A percentile compares a stretch with the other conserved stretches of the same genome.
These are phyloP conservation scores for Sanghuangporus baumii DNA, from an alignment of 1,284 basidiomycete genomes.

Conservation along the genomic window DNA sequence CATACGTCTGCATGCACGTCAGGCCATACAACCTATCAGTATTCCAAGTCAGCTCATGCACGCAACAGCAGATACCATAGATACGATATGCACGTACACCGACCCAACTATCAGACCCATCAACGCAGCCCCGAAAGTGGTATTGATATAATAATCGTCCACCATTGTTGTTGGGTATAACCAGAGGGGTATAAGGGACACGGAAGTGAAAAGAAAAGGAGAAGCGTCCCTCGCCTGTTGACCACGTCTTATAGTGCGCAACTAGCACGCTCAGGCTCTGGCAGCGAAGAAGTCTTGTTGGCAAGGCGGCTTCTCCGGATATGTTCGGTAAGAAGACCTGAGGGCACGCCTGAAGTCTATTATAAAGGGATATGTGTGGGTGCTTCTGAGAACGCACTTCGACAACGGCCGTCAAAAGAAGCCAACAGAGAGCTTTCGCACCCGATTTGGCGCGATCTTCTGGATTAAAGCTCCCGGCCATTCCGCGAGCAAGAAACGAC, in stretches of 20 bases:
- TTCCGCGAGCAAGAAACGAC: background rate
- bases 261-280: background rate
- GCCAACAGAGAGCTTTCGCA: background rate
- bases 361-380: too few species aligned
- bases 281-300: too few species aligned
- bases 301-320: too few species aligned
- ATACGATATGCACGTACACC: slow-evolving; percentile 21
- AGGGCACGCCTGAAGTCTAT: too few species aligned
- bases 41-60: slow-evolving; percentile 22
- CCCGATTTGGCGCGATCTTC: background rate
- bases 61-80: background rate
- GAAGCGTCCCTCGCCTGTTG: background rate
- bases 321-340: too few species aligned
- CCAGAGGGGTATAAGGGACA: background rate
- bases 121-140: slow-evolving; percentile 26
- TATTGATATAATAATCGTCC: slow-evolving; percentile 17
- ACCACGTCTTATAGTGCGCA: background rate
- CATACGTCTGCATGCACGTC: slow-evolving; percentile 27
- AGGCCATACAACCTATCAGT: background rate
- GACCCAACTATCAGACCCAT: slow-evolving; percentile 24
- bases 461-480: background rate
- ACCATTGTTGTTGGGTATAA: background rate
- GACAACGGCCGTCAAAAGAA: background rate
- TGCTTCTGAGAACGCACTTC: background rate
- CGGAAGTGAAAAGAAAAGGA: background rate